Evolutionary conservation across 2,329 filamentous ascomycete species (phyloP).

Genomic region (Hypoxylon sp.): DNA sequence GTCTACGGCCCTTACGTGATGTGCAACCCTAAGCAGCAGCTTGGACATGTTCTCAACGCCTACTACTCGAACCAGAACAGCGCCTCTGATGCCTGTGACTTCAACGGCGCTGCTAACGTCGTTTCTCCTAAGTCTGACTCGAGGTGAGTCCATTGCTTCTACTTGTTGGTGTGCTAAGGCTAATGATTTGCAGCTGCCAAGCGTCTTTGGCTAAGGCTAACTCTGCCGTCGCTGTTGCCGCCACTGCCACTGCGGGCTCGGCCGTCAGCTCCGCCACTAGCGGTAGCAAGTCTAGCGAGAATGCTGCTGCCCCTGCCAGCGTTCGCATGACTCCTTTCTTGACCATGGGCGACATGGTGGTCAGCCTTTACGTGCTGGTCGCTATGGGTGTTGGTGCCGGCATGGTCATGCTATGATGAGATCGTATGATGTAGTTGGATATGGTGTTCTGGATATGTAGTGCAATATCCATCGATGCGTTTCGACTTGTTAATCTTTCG

Average conservation of each 20-base stretch:
- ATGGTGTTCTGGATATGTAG: not conserved
- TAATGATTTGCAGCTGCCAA: conserved; percentile 55
- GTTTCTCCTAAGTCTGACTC: conserved; percentile 42
- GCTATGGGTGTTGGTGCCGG: conserved; percentile 65
- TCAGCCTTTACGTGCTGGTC: conserved; percentile 65
- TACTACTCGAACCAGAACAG: conserved; percentile 67
- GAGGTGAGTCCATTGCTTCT: conserved; percentile 39
- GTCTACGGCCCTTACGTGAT: conserved; percentile 73
- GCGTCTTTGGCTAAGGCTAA: conserved; percentile 63
- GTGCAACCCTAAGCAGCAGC: conserved; percentile 71
- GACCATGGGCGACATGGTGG: conserved; percentile 60
- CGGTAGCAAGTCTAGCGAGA: conserved; percentile 39
- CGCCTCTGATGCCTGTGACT: conserved; percentile 66
- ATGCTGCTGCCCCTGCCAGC: conserved; percentile 55
- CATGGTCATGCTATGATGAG: conserved; percentile 65
- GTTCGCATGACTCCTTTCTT: conserved; percentile 57
- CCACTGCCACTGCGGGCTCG: conserved; percentile 48
- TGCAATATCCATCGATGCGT: not conserved
- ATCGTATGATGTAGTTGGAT: conserved; percentile 3
- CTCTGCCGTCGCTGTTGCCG: conserved; percentile 51
- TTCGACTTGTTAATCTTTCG: conserved; percentile 9
- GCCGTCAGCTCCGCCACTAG: conserved; percentile 35
- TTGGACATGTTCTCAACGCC: conserved; percentile 70
- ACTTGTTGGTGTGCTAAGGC: not conserved
- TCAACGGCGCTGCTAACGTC: conserved; percentile 66